Conservation (phyloP, 2,329 filamentous ascomycete genomes). For the Talaromyces sp. region DNA sequence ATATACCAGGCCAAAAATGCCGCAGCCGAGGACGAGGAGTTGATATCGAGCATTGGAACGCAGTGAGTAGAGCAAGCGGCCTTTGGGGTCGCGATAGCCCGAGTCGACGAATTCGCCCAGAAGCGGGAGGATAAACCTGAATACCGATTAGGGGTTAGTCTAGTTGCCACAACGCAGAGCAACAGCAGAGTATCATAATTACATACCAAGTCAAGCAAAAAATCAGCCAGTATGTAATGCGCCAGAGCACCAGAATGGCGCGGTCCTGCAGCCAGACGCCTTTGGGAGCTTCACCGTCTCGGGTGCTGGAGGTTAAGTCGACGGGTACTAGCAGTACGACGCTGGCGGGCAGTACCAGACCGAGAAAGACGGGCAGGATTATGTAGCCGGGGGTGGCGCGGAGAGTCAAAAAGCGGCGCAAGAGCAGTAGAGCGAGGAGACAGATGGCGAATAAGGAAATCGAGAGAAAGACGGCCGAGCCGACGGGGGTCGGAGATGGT, state of each 20-base stretch:
- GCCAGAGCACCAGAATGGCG: slow-evolving; percentile 80
- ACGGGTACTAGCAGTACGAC: slow-evolving; percentile 91
- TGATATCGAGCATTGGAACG: slow-evolving; percentile 87
- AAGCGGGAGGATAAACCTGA: slow-evolving; percentile 81
- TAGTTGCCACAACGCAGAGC: neutral
- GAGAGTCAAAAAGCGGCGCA: slow-evolving; percentile 85
- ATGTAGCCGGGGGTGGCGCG: slow-evolving; percentile 88
- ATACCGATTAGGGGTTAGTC: neutral
- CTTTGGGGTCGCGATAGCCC: slow-evolving; percentile 81
- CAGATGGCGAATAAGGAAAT: slow-evolving; percentile 70
- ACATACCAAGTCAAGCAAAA: slow-evolving; percentile 86
- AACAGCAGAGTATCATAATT: neutral
- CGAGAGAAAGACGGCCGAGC: slow-evolving; percentile 73
- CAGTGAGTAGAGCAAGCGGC: slow-evolving; percentile 76
- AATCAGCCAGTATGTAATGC: slow-evolving; percentile 95
- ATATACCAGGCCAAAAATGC: slow-evolving; percentile 70
- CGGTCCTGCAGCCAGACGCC: slow-evolving; percentile 83
- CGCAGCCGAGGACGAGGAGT: slow-evolving; percentile 67
- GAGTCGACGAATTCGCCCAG: slow-evolving; percentile 93
- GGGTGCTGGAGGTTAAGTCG: slow-evolving; percentile 82
- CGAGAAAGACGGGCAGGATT: slow-evolving; percentile 87
- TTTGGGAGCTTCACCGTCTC: slow-evolving; percentile 60
- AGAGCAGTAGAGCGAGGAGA: slow-evolving; percentile 70
- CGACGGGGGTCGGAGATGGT: slow-evolving; percentile 50
- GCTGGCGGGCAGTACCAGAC: slow-evolving; percentile 85